Evolutionary conservation across 2,329 filamentous ascomycete species (phyloP).

Genomic region (Verticillium albo-atrum): DNA sequence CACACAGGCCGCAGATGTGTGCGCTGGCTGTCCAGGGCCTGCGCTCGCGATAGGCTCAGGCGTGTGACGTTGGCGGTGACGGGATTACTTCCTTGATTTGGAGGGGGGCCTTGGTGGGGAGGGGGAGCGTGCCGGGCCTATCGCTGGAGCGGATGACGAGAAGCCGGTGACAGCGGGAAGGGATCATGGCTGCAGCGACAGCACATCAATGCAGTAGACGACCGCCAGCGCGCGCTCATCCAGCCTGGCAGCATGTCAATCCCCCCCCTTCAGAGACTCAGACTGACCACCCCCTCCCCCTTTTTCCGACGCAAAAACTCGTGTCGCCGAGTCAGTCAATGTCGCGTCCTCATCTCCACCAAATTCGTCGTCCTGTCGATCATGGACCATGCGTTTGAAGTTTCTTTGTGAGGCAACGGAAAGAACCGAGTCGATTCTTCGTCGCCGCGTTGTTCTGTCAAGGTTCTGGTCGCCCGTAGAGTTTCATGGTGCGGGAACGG

Average conservation of each 20-base stretch:
- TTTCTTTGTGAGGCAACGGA: neutral
- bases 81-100: slow-evolving; percentile 35
- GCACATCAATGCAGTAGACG: slow-evolving; percentile 33
- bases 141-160: slow-evolving; percentile 27
- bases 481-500: neutral
- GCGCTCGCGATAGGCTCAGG: slow-evolving; percentile 33
- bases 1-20: slow-evolving; percentile 27
- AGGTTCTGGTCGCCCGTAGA: neutral
- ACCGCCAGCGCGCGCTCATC: neutral
- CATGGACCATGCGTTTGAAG: neutral
- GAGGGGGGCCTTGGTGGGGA: slow-evolving; percentile 29
- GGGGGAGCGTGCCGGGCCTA: slow-evolving; percentile 34
- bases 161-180: slow-evolving; percentile 28
- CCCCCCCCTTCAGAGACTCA: neutral
- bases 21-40: slow-evolving; percentile 40
- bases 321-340: neutral
- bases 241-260: neutral
- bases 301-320: neutral
- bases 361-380: neutral
- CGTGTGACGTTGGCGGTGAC: slow-evolving; percentile 24
- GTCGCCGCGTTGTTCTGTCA: neutral
- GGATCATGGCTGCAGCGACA: slow-evolving; percentile 40
- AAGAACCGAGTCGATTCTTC: neutral
- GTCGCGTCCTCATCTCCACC: neutral
- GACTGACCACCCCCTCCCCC: neutral